Percentiles rank a stretch among this genome's conserved stretches.
Evolutionary conservation across 2,329 filamentous ascomycete genomes (phyloP).

Genomic region (Fusarium mangiferae): DNA sequence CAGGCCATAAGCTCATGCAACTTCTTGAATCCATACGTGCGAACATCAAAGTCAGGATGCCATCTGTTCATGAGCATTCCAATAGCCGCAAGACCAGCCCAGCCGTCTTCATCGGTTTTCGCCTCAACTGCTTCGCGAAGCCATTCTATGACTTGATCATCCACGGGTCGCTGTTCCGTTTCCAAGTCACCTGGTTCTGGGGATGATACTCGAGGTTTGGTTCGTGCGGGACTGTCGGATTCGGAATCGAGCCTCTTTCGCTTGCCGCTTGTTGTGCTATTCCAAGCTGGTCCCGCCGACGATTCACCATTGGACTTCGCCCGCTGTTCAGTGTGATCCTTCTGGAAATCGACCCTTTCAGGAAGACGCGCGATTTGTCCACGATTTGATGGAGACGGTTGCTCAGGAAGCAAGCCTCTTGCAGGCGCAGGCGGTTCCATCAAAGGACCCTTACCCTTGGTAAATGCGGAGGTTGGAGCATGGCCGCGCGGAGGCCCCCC

Average conservation of each 20-base stretch:
- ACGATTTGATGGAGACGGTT: rapidly evolving
- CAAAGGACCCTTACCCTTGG: rapidly evolving
- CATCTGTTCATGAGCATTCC: constrained; percentile 41
- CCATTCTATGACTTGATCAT: neutral
- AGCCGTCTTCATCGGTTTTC: constrained; percentile 38
- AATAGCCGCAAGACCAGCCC: constrained; percentile 43
- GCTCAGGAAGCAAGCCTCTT: no score
- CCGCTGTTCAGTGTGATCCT: rapidly evolving
- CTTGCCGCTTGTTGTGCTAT: neutral
- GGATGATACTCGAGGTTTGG: neutral
- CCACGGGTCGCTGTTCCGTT: rapidly evolving
- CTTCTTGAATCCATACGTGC: constrained; percentile 44
- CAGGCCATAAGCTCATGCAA: constrained; percentile 26
- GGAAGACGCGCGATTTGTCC: rapidly evolving
- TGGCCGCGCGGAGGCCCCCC: neutral
- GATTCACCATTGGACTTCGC: rapidly evolving
- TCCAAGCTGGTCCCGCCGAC: rapidly evolving
- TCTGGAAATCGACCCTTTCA: neutral
- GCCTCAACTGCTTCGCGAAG: constrained; percentile 36
- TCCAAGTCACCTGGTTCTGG: rapidly evolving
- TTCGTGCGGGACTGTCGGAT: neutral
- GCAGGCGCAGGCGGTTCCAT: neutral
- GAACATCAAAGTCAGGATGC: constrained; percentile 46
- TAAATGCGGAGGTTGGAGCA: rapidly evolving
- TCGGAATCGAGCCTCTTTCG: neutral